Evolutionary conservation across 1,284 basidiomycete genomes (phyloP).

Genomic region (Sporisorium reilianum): DNA sequence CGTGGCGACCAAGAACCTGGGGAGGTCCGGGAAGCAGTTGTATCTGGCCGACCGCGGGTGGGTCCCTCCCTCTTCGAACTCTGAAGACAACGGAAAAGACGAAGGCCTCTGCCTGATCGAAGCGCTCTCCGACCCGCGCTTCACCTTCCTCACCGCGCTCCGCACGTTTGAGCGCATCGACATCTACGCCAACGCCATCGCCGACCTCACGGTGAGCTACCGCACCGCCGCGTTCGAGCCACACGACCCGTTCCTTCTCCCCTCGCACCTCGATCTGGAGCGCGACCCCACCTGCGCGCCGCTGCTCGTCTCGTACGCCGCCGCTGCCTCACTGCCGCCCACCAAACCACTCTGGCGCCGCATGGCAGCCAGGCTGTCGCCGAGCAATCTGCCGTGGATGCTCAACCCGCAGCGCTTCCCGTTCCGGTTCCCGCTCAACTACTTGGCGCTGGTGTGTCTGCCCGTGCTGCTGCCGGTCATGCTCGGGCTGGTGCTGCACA

Average conservation of each 20-base stretch:
- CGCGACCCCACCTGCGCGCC: conserved; percentile 29
- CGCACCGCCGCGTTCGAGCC: conserved; percentile 52
- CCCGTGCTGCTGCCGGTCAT: conserved; percentile 54
- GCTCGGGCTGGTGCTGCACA: conserved; percentile 44
- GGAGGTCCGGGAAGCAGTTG: conserved; percentile 22
- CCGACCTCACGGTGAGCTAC: conserved; percentile 66
- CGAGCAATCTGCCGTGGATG: conserved; percentile 49
- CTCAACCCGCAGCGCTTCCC: conserved; percentile 55
- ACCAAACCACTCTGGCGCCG: not conserved
- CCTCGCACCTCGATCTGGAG: conserved; percentile 13
- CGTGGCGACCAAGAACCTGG: conserved; percentile 68
- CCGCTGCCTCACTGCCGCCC: not conserved
- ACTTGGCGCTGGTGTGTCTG: conserved; percentile 39
- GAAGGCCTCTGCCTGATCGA: conserved; percentile 41
- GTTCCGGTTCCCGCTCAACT: conserved; percentile 56
- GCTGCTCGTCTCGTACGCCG: conserved; percentile 17
- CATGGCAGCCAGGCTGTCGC: not conserved
- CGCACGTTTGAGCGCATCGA: conserved; percentile 77
- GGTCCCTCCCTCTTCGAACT: conserved; percentile 16
- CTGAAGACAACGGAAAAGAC: not conserved
- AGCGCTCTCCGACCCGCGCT: conserved; percentile 72
- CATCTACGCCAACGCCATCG: conserved; percentile 83
- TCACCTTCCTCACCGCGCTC: conserved; percentile 82
- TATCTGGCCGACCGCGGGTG: conserved; percentile 52
- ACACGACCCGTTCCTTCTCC: conserved; percentile 45